Base-by-base conservation (phyloP, 2,329 filamentous ascomycete genomes). In the Ilyonectria mors-panacis region DNA sequence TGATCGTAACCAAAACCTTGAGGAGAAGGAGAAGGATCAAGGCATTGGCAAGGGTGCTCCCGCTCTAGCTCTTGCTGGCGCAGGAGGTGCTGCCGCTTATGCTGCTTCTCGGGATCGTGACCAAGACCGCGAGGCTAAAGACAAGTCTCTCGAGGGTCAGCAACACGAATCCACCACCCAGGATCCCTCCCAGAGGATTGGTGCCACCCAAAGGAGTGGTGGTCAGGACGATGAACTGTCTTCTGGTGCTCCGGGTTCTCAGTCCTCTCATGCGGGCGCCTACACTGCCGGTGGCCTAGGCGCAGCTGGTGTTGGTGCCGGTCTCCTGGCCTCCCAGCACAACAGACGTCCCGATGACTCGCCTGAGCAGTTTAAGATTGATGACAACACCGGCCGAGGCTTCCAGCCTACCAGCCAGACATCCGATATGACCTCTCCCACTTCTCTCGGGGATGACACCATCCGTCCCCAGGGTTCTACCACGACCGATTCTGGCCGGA, bases 61-160 rank as follows among this genome's bases (percentile, higher is more conserved):
- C 37, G 69, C 67, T 6, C 5, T 73, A 0, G 71, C 64, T n/a
- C 69, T 65, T 3, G 69, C 71, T 23, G 71, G 69, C 9, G 68
- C 62, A 26, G 71, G 62, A 17, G 65, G 67, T 30, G 58, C 21
- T 26, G 58, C 69, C 17, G 50, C 63, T 0, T 68, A 66, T 35
- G 45, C 70, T 53, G 71, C 71, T 21, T 59, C 66, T 0, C 23
- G 47, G 12, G 70, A 66, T 15, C 58, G 55, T 1, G 23, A 66
- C 1, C 68, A 68, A 7, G 66, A 73, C 0, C 26, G 30, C 30
- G 48, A 21, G 30, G n/a, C 35, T 21, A 65, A 58, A 10, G 64
- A 39, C 2, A 39, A 33, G n/a, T 12, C 39, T 21, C 6, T 28
- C 3, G 39, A 13, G 19, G 28, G 39, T 3, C 23, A 48, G 10